These are phyloP conservation scores for Kickxella alabastrina DNA, from an alignment of 192 early-diverging fungal genomes.

Conservation along the genomic window DNA sequence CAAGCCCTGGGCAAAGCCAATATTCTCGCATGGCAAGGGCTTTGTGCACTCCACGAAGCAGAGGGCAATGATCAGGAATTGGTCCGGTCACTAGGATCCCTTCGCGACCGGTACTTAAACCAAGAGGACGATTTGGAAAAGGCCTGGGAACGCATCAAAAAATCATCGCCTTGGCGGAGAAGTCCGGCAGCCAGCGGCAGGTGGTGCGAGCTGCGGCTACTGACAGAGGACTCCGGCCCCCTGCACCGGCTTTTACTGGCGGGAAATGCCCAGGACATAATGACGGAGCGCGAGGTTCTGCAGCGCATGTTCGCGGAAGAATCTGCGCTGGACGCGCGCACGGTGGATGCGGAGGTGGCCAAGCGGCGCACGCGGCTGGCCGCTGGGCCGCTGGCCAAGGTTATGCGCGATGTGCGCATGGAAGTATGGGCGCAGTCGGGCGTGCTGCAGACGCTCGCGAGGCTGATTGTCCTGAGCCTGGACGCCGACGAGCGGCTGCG, in stretches of 20 bases:
- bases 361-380: conserved; percentile 64
- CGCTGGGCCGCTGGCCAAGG: conserved; percentile 57
- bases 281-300: conserved; percentile 24
- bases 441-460: conserved; percentile 30
- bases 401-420: conserved; percentile 58
- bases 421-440: conserved; percentile 66
- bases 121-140: conserved; percentile 33
- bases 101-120: conserved; percentile 35
- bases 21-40: conserved; percentile 66
- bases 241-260: conserved; percentile 9
- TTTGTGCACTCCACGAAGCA: conserved; percentile 61
- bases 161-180: conserved; percentile 54
- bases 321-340: conserved; percentile 42
- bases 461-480: conserved; percentile 11
- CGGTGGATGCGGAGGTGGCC: conserved; percentile 58
- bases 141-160: conserved; percentile 54
- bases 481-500: conserved; percentile 9
- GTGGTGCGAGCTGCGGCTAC: conserved; percentile 26
- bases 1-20: conserved; percentile 55
- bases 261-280: conserved; percentile 12
- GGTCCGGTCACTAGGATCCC: conserved; percentile 16
- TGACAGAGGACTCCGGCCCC: conserved; percentile 11
- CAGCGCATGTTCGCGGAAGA: conserved; percentile 46
- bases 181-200: conserved; percentile 34
- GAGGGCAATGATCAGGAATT: conserved; percentile 14